Evolutionary conservation across 805 yeast species (phyloP).

Genomic region (Metschnikowia koreensis): DNA sequence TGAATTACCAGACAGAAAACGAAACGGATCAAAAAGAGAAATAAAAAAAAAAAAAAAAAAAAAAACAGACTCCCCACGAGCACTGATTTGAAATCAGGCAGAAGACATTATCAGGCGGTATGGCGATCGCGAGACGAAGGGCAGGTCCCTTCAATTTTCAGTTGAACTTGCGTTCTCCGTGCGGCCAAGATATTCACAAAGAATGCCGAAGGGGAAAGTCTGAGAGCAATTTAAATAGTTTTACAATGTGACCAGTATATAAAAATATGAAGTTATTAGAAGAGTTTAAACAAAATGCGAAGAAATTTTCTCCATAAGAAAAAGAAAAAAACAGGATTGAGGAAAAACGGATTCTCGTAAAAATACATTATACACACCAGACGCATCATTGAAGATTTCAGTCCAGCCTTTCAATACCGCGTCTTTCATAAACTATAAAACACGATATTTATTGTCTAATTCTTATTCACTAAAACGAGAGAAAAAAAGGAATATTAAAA

Average conservation of each 20-base stretch:
- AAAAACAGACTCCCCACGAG: neutral
- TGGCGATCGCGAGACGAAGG: neutral
- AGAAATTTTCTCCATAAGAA: too few species aligned
- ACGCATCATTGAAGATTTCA: neutral
- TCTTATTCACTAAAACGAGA: too few species aligned
- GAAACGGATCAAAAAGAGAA: too few species aligned
- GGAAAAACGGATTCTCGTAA: neutral
- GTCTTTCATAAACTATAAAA: too few species aligned
- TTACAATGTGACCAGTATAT: neutral
- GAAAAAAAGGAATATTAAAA: too few species aligned
- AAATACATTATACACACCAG: neutral
- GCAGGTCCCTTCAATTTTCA: neutral
- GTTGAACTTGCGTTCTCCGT: neutral
- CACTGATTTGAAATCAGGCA: neutral
- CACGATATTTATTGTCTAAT: too few species aligned
- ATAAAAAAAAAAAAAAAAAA: too few species aligned
- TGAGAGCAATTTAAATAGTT: neutral
- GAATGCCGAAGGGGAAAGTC: too few species aligned
- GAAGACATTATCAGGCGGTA: neutral
- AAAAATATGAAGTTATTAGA: neutral
- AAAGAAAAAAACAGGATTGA: neutral
- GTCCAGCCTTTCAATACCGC: neutral
- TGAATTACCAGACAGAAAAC: too few species aligned
- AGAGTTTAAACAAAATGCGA: too few species aligned
- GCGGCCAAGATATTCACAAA: too few species aligned